phyloP scores from a whole-genome alignment of 805 yeast species.

The Candida takata region DNA sequence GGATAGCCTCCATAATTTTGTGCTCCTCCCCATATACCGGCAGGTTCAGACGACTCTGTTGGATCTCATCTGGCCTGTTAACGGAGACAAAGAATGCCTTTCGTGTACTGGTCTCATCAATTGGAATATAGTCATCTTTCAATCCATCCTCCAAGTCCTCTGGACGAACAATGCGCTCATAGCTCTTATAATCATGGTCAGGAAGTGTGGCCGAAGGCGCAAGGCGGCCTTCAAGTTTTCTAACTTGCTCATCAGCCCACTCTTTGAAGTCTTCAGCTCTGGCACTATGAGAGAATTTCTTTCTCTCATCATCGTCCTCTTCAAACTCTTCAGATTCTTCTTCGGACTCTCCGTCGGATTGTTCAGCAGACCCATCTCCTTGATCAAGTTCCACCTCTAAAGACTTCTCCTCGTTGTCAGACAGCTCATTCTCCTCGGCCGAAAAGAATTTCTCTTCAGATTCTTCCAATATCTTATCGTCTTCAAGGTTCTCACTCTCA shows the following conservation, averaged over 20 bases:
- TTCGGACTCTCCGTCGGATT: slow-evolving; percentile 28
- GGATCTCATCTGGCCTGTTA: slow-evolving; percentile 58
- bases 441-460: slow-evolving; percentile 36
- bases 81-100: slow-evolving; percentile 65
- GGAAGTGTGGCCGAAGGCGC: slow-evolving; percentile 35
- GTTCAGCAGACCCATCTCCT: too few relatives aligned
- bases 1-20: slow-evolving; percentile 89
- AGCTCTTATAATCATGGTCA: slow-evolving; percentile 36
- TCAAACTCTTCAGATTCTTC: slow-evolving; percentile 6
- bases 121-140: slow-evolving; percentile 55
- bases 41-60: slow-evolving; percentile 56
- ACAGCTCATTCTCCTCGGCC: slow-evolving; percentile 36
- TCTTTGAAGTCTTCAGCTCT: slow-evolving; percentile 65
- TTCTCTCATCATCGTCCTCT: slow-evolving; percentile 33
- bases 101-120: slow-evolving; percentile 43
- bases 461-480: slow-evolving; percentile 38
- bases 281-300: slow-evolving; percentile 38
- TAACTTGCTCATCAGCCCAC: slow-evolving; percentile 80
- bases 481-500: slow-evolving; percentile 35
- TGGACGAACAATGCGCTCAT: slow-evolving; percentile 39
- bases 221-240: slow-evolving; percentile 54
- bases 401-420: slow-evolving; percentile 27
- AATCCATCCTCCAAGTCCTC: slow-evolving; percentile 72
- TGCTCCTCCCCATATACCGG: slow-evolving; percentile 93
- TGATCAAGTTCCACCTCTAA: slow-evolving; percentile 21